Base-by-base conservation (phyloP, 306 rosid genomes). In the Fragaria ananassa region DNA sequence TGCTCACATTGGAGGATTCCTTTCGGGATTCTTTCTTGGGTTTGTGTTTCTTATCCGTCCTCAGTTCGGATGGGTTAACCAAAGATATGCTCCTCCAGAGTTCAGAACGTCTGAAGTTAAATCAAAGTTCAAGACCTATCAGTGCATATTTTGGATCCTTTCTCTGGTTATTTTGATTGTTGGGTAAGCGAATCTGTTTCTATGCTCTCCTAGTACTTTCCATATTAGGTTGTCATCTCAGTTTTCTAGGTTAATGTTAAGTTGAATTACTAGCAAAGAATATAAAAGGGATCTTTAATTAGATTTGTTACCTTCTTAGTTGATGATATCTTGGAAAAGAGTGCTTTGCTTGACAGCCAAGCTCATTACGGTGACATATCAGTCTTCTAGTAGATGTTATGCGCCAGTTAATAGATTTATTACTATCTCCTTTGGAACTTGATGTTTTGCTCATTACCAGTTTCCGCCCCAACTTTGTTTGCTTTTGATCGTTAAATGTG, bases 31-130 rank as follows among this genome's bases (percentile, higher is more conserved):
- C 83, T 88, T 95, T 76, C 89, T 95, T 8, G 98, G 98, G 71
- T 92, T 95, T 79, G 97, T 95, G 87, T 92, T 95, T 85, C 79
- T 95, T 72, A 90, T 92, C 74, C 98, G 98, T 42, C 98, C 98
- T 27, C 98, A 95, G 81, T 92, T 92, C 31, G 93, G 91, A 57
- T 95, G 97, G 98, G 86, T 95, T 78, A 85, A 84, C 85, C 97
- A 82, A 82, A 87, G 89, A 89, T 90, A 88, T 77, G 69, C 84
- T 83, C 72, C 85, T 71, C 58, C 79, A 6, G 78, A 80, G 68
- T 62, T 82, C 56, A 72, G 86, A 68, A 60, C 91, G 13, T 42
- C 81, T 74, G 67, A 89, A n/a, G 74, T n/a, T 63, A 82, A 78
- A 82, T 85, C 82, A 31, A 95, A 85, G 76, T 95, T 90, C 90